phyloP scores from a whole-genome alignment of 257 asterid genomes.

The Capsicum rhomboideum region DNA sequence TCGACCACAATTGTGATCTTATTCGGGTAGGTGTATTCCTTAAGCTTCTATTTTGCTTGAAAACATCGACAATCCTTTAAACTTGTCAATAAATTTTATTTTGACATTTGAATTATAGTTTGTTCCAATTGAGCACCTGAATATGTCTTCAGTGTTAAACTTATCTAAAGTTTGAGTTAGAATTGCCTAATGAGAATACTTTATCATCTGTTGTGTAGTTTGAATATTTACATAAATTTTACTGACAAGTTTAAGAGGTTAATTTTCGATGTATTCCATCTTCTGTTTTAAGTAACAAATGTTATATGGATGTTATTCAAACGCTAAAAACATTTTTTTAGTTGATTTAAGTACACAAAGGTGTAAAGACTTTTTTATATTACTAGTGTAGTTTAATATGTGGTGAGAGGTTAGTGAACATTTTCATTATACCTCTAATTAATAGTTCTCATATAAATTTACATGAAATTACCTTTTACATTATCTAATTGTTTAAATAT shows the following conservation, averaged over 20 bases:
- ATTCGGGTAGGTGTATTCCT: not conserved
- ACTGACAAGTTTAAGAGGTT: too few species aligned
- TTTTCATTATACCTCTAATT: not conserved
- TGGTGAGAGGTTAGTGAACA: not conserved
- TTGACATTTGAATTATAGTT: too few species aligned
- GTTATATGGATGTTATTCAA: too few species aligned
- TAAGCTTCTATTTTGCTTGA: too few species aligned
- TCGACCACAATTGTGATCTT: not conserved
- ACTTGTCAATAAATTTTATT: not conserved
- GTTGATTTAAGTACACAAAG: too few species aligned
- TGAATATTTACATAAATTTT: too few species aligned
- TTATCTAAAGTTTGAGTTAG: not conserved
- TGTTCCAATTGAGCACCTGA: not conserved
- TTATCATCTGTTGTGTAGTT: not conserved
- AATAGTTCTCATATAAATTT: not conserved
- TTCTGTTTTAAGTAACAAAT: too few species aligned
- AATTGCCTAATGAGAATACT: not conserved
- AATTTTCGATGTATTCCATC: too few species aligned
- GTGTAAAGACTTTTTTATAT: too few species aligned
- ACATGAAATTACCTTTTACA: not conserved
- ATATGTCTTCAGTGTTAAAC: not conserved
- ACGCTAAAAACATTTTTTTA: too few species aligned
- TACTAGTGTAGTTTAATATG: too few species aligned
- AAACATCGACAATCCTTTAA: not conserved
- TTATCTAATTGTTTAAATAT: not conserved